Percentiles rank a stretch among this genome's conserved stretches.
phyloP scores from a whole-genome alignment of 805 yeast species.

The Lachancea fermentati region DNA sequence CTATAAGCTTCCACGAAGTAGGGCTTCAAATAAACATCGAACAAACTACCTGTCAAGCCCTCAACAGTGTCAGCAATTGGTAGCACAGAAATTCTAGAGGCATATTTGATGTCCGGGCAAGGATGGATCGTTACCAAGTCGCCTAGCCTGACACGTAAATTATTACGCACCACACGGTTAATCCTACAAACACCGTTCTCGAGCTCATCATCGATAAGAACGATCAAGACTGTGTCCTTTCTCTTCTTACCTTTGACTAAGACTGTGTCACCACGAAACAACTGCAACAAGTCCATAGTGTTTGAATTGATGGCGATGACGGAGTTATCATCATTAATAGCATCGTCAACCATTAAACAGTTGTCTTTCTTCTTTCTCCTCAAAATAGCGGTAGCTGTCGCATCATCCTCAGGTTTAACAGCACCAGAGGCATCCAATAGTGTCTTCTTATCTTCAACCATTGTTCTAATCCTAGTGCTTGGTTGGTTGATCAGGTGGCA shows the following conservation, averaged over 20 bases:
- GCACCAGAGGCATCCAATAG: conserved; percentile 66
- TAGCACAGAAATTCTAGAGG: conserved; percentile 86
- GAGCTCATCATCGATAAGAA: conserved; percentile 91
- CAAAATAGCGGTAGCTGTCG: conserved; percentile 94
- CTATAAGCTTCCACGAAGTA: conserved; percentile 98
- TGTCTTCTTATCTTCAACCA: conserved; percentile 38
- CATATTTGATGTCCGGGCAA: conserved; percentile 97
- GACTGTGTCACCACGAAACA: conserved; percentile 97
- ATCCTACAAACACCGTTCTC: conserved; percentile 92
- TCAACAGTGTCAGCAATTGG: conserved; percentile 98
- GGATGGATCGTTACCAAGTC: conserved; percentile 89
- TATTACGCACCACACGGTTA: conserved; percentile 94
- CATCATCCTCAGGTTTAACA: conserved; percentile 49
- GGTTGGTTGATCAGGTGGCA: conserved; percentile 1
- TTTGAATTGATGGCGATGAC: conserved; percentile 91
- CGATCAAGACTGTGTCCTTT: conserved; percentile 94
- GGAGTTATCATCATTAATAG: conserved; percentile 94
- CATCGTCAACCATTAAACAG: conserved; percentile 92
- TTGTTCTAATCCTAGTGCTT: conserved; percentile 8
- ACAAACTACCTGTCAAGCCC: conserved; percentile 93
- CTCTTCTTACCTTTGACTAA: conserved; percentile 96
- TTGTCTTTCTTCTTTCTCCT: conserved; percentile 98
- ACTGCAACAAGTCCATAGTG: conserved; percentile 90
- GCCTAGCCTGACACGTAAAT: conserved; percentile 88
- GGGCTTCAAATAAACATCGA: conserved; percentile 94